phyloP scores from a whole-genome alignment of 2,329 filamentous ascomycete genomes.

The Colletotrichum lindemuthianum region DNA sequence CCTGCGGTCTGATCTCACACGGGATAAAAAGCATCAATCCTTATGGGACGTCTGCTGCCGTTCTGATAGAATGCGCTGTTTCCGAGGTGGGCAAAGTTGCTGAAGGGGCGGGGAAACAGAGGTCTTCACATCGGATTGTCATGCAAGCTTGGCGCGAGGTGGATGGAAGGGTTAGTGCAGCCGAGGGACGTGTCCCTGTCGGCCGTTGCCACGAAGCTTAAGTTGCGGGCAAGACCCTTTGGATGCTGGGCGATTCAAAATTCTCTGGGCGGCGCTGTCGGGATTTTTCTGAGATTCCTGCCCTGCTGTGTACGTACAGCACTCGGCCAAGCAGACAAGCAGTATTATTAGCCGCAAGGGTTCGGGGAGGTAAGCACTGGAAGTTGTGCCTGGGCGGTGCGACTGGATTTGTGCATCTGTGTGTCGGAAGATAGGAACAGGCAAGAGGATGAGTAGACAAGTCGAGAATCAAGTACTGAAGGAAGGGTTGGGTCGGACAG shows the following conservation, averaged over 20 bases:
- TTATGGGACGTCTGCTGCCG: conserved; percentile 1
- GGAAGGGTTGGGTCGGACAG: neutral
- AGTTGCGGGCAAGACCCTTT: conserved; percentile 19
- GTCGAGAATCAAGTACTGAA: conserved; percentile 11
- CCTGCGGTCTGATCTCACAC: neutral
- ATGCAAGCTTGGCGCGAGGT: neutral
- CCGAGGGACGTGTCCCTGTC: conserved; percentile 16
- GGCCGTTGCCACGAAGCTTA: conserved; percentile 15
- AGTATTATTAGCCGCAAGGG: neutral
- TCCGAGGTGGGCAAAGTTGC: conserved; percentile 10
- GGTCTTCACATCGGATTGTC: conserved; percentile 23
- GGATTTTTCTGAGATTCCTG: no score
- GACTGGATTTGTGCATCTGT: neutral
- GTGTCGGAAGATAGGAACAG: conserved; percentile 1
- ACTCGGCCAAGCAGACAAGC: neutral
- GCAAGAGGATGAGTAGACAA: neutral
- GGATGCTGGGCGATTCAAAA: neutral
- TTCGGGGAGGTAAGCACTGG: conserved; percentile 10
- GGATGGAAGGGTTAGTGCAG: conserved; percentile 14
- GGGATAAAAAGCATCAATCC: conserved; percentile 11
- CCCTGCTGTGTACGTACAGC: no score
- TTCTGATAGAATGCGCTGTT: conserved; percentile 2
- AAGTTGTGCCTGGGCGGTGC: conserved; percentile 16
- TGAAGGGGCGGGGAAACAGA: conserved; percentile 9
- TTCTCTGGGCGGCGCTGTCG: neutral